phyloP scores from a whole-genome alignment of 2,329 filamentous ascomycete genomes.

The Fusarium graminum region DNA sequence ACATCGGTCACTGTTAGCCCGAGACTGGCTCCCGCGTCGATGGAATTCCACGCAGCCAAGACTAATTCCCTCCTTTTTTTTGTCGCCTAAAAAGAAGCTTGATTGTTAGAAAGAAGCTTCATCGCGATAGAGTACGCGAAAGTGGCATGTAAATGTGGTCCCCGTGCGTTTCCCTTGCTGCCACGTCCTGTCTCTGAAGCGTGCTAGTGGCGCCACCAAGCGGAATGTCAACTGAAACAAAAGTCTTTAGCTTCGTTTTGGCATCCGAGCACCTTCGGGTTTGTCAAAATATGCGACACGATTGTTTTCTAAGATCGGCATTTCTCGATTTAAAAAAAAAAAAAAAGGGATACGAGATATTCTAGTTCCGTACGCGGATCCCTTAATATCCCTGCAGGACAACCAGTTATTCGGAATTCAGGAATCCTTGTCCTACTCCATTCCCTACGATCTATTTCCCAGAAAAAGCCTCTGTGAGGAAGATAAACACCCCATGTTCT shows the following conservation, averaged over 20 bases:
- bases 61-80: not conserved
- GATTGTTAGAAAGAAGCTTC: slow-evolving; percentile 34
- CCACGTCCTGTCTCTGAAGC: too few relatives aligned
- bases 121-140: not conserved
- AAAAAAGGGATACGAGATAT: not conserved
- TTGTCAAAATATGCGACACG: not conserved
- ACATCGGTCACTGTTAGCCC: not conserved
- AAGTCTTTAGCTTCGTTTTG: too few relatives aligned
- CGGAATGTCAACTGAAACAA: too few relatives aligned
- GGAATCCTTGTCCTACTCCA: not conserved
- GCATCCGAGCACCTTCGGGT: too few relatives aligned
- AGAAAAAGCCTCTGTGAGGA: not conserved
- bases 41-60: not conserved
- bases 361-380: not conserved
- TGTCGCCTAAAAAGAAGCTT: not conserved
- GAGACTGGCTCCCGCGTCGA: not conserved
- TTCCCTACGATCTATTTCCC: too few relatives aligned
- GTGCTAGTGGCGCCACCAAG: too few relatives aligned
- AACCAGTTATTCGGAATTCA: not conserved
- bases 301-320: too few relatives aligned
- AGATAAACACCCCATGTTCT: not conserved
- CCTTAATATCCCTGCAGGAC: not conserved
- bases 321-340: not conserved
- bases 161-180: not conserved
- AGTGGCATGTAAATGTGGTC: slow-evolving; percentile 12